Evolutionary conservation across 179 eudicot genomes (phyloP), one percentile per base, ranked within the genome.

Genomic region (Pouteria campechiana): DNA sequence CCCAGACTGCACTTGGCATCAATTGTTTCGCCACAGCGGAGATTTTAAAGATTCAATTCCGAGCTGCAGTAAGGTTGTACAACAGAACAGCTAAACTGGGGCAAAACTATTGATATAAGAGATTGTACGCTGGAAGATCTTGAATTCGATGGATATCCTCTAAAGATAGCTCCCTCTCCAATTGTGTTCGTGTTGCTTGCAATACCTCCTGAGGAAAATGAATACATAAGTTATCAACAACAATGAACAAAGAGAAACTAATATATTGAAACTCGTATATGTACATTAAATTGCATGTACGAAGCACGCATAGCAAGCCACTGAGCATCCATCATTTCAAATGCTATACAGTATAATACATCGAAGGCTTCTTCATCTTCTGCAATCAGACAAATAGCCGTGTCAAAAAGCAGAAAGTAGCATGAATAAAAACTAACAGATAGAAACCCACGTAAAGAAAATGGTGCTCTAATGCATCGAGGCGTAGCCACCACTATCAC

Each of bases 301-400:
- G 95, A 90, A 50, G 98, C 98, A 38, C 46, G 64, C 94, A 74
- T 81, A 15, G 98, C 98, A 25, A 90, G 87, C 98, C 98, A 90
- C 44, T 90, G 95, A 44, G 83, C 93, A 17, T 90, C 98, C 95
- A 90, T 62, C 98, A 90, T 69, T 28, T 65, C 81, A 44, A 90
- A 90, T 40, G 98, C 90, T 59, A 90, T 54, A 55, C 98, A 90
- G 51, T 69, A 90, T 16, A 90, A 54, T 52, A 81, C 50, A 59
- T 86, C 98, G 47, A 90, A 89, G 21, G 95, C 81, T 22, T 79
- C 74, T 63, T 76, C 90, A 31, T 90, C 83, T 51, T 81, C 98
- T 90, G 81, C 72, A 72, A 38, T 28, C 37, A n/a, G n/a, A n/a
- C n/a, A n/a, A n/a, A n/a, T n/a, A n/a, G n/a, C n/a, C n/a, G n/a